Evolutionary conservation across 139 green algal genomes (phyloP), one percentile per base, ranked within the genome.

Genomic region (Closterium sp.): DNA sequence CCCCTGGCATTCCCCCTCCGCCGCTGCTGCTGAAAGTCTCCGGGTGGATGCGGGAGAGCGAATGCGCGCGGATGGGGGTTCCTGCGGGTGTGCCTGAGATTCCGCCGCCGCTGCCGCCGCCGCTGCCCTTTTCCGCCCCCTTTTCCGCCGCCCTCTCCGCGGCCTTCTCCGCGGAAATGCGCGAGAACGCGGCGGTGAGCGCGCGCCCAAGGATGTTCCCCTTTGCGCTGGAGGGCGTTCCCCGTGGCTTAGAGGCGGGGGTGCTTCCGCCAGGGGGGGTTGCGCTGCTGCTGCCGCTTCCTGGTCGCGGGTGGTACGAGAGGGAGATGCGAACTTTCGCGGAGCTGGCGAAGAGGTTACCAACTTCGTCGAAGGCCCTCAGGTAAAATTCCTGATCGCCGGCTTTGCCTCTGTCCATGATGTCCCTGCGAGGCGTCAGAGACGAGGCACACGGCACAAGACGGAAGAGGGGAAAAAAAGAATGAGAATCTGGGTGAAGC

Each of bases 271-370:
- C 55, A 28, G 55, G 23, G 55, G 55, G 55, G 12, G 83, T 32
- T 33, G 83, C 83, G 9, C 83, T 86, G 83, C 64, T 16, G 64
- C 64, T 16, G 64, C 64, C 64, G 12, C 10, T 10, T 16, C 83
- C 83, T 2, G 30, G 83, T 21, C 87, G 87, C 69, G 87, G 34
- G 35, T 90, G 87, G 35, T 90, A 90, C 23, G 55, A 87, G 21
- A 90, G 87, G 23, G 32, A 36, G 19, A 90, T 90, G 87, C 87
- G 87, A 85, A 90, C 81, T 33, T 35, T 36, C 21, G 33, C 87
- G 28, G 33, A n/a, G 2, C 25, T 34, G 34, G 28, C 81, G 6
- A 31, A 30, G 4, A 33, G 25, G 34, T 33, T 35, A 35, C 35
- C 87, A 35, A 36, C 87, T n/a, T 90, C 35, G 25, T 90, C 35